Base-by-base conservation (phyloP, 2,329 filamentous ascomycete genomes). In the Plenodomus tracheiphilus region DNA sequence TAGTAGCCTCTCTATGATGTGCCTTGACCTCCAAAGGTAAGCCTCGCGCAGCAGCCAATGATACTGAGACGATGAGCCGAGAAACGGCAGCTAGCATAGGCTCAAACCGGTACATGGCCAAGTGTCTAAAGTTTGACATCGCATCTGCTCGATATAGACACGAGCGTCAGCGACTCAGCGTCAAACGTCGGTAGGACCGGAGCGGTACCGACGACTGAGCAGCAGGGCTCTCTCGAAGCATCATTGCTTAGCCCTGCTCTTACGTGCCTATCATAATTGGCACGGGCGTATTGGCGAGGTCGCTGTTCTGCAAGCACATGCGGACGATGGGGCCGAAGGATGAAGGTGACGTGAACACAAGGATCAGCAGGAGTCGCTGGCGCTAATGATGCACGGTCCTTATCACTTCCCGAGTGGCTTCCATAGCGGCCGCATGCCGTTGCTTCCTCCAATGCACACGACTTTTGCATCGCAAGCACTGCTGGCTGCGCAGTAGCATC, bases 341-440 rank as follows among this genome's bases (percentile, higher is more conserved):
- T 18, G 40, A 45, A 44, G 53, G 52, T 43, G 58, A 51, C 49
- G 39, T 53, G 51, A 51, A 45, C 41, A 43, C 48, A 48, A 53
- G 39, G 54, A 58, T 50, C 56, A 46, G 50, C 51, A 49, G 41
- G 39, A 43, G 38, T 39, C 13, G n/a, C 40, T 13, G 38, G 49
- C 57, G 42, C 45, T 56, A 56, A 39, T 9, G 39, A 10, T 42
- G 53, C 55, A 49, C 46, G 41, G 49, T 16, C 44, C 25, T 28
- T 19, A 30, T 30, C 38, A 28, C 28, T 36, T 46, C 39, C 46
- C 56, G 53, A 61, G 54, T 53, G 47, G 47, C 53, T 48, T 59
- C 46, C 45, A 51, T 52, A 54, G 40, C 41, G 49, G 39, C 39
- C 54, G 58, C 54, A 56, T 49, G 41, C 20, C 32, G 45, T 45